phyloP scores from a whole-genome alignment of 2,329 filamentous ascomycete genomes.

The Cordyceps javanica region DNA sequence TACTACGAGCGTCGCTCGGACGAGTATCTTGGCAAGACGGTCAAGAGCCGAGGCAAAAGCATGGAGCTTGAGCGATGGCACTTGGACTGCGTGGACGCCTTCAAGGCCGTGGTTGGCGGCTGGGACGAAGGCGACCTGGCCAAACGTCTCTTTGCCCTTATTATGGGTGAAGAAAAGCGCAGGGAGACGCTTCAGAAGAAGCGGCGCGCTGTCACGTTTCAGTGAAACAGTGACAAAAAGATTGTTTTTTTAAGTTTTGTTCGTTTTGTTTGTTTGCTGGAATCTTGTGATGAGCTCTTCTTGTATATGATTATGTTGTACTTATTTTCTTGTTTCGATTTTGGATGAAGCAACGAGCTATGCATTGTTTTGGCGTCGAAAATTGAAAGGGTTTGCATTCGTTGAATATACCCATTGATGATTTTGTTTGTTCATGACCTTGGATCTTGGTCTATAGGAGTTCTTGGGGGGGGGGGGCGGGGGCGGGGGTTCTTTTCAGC shows the following conservation, averaged over 20 bases:
- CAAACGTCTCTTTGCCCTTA: slow-evolving; percentile 46
- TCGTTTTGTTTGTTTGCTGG: too few relatives aligned
- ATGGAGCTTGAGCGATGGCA: slow-evolving; percentile 51
- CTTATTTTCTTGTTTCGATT: not conserved
- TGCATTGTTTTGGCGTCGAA: slow-evolving; percentile 5
- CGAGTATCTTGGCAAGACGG: slow-evolving; percentile 41
- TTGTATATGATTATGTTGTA: not conserved
- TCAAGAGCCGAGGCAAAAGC: slow-evolving; percentile 39
- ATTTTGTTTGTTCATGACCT: not conserved
- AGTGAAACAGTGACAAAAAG: not conserved
- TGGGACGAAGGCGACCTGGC: slow-evolving; percentile 46
- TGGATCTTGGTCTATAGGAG: not conserved
- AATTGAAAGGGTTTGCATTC: not conserved
- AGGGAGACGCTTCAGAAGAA: slow-evolving; percentile 14
- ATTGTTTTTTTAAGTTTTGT: not conserved
- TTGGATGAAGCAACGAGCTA: slow-evolving; percentile 1
- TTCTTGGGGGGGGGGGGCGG: too few relatives aligned
- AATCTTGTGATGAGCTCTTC: not conserved
- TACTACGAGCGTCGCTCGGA: slow-evolving; percentile 24
- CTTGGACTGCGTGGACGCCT: slow-evolving; percentile 51
- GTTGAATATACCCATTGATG: not conserved
- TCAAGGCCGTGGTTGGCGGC: slow-evolving; percentile 38
- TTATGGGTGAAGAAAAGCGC: slow-evolving; percentile 42
- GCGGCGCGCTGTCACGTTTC: slow-evolving; percentile 17
- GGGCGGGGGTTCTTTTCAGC: not conserved